Percentiles rank a stretch among this genome's conserved stretches.
Evolutionary conservation across 208 protist genomes (phyloP).

Genomic region (Crithidia acanthocephali): DNA sequence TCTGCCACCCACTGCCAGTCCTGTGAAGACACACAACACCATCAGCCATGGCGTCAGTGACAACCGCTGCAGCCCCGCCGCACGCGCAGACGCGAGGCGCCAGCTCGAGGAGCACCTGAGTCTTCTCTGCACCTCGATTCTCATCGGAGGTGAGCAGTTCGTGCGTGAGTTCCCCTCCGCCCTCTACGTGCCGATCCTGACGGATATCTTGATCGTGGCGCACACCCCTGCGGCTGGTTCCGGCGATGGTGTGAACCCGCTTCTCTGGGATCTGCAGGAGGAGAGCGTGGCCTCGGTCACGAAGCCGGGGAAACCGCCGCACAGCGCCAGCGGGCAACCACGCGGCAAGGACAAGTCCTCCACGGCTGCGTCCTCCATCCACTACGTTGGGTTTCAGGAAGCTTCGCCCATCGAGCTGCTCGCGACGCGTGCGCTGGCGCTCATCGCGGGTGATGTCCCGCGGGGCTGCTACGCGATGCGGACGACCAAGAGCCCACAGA

Average conservation of each 20-base stretch:
- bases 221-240: not conserved
- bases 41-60: not conserved
- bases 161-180: slow-evolving; percentile 37
- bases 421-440: slow-evolving; percentile 51
- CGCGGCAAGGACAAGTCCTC: not conserved
- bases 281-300: not conserved
- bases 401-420: slow-evolving; percentile 35
- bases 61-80: not conserved
- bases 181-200: slow-evolving; percentile 32
- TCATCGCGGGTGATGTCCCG: slow-evolving; percentile 67
- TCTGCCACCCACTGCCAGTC: no score
- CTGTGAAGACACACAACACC: not conserved
- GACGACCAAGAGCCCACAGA: slow-evolving; percentile 23
- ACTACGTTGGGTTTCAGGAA: slow-evolving; percentile 20
- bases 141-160: slow-evolving; percentile 48
- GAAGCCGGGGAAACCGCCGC: not conserved
- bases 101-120: slow-evolving; percentile 30
- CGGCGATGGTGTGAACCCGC: slow-evolving; percentile 19
- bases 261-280: slow-evolving; percentile 6
- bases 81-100: slow-evolving; percentile 8
- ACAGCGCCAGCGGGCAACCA: no score
- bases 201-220: slow-evolving; percentile 36
- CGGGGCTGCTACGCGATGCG: slow-evolving; percentile 44
- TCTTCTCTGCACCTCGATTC: slow-evolving; percentile 44
- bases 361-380: not conserved